A percentile compares a stretch with the other conserved stretches of the same genome.
phyloP scores from a whole-genome alignment of 305 asterid genomes.

The Fraxinus dipetala region DNA sequence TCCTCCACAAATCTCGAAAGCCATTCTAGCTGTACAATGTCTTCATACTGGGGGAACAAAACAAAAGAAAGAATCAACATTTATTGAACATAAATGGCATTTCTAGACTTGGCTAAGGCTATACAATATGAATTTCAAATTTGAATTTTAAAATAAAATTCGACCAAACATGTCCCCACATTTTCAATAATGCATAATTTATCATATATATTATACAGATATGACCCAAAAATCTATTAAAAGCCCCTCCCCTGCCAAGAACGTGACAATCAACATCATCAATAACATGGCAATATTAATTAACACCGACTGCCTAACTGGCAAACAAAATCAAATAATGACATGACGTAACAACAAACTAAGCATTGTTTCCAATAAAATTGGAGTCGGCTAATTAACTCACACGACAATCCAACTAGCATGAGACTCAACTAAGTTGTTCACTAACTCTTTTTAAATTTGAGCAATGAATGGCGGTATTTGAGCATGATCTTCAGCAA shows the following conservation, averaged over 20 bases:
- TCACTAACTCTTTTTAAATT: not conserved
- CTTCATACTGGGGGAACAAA: slow-evolving; percentile 65
- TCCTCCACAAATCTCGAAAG: slow-evolving; percentile 84
- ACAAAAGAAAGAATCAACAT: slow-evolving; percentile 1
- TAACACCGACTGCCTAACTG: not conserved
- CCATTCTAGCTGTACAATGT: slow-evolving; percentile 87
- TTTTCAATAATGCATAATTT: too few relatives aligned
- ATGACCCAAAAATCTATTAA: not conserved
- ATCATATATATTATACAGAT: not conserved
- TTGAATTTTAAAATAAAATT: too few relatives aligned
- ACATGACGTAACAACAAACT: not conserved
- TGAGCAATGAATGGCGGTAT: not conserved
- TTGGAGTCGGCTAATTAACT: not conserved
- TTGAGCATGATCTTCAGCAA: not conserved
- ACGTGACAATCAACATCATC: not conserved
- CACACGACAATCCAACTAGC: not conserved
- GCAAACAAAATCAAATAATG: not conserved
- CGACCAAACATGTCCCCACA: not conserved
- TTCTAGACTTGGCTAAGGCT: not conserved
- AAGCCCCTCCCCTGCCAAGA: not conserved
- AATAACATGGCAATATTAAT: not conserved
- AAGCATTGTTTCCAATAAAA: not conserved
- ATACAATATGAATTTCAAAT: not conserved
- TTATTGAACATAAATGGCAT: not conserved
- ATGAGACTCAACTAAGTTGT: not conserved